phyloP scores from a whole-genome alignment of 805 yeast species.

The Candida nanaspora region DNA sequence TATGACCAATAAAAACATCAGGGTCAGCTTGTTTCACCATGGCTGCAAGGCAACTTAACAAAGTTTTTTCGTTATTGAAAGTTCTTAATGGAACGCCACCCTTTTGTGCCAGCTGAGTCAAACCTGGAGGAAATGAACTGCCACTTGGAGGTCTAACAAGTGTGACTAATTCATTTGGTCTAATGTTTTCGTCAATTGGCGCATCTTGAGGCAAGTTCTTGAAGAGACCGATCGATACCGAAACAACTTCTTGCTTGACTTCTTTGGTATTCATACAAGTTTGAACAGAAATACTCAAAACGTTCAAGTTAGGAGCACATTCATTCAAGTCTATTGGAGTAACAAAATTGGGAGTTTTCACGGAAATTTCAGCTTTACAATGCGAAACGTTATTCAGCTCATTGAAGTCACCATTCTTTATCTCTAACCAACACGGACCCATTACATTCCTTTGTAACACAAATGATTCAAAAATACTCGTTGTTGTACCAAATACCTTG shows the following conservation, averaged over 20 bases:
- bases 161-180: slow-evolving; percentile 60
- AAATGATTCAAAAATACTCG: slow-evolving; percentile 77
- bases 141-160: slow-evolving; percentile 74
- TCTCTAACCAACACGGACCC: slow-evolving; percentile 97
- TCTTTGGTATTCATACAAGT: slow-evolving; percentile 69
- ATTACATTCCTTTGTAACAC: slow-evolving; percentile 75
- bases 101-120: slow-evolving; percentile 52
- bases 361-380: slow-evolving; percentile 69
- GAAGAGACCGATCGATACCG: slow-evolving; percentile 72
- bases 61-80: slow-evolving; percentile 66
- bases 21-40: slow-evolving; percentile 73
- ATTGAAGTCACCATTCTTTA: slow-evolving; percentile 55
- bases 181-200: slow-evolving; percentile 53
- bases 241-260: slow-evolving; percentile 80
- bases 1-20: slow-evolving; percentile 85
- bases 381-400: slow-evolving; percentile 62
- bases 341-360: slow-evolving; percentile 40
- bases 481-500: slow-evolving; percentile 71
- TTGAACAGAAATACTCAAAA: slow-evolving; percentile 71
- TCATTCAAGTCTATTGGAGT: slow-evolving; percentile 36
- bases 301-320: slow-evolving; percentile 61
- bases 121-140: slow-evolving; percentile 67
- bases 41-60: slow-evolving; percentile 70
- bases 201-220: slow-evolving; percentile 67
- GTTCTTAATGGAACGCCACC: slow-evolving; percentile 44